phyloP scores from a whole-genome alignment of 768 basidiomycete genomes.

The Panellus pusillus region DNA sequence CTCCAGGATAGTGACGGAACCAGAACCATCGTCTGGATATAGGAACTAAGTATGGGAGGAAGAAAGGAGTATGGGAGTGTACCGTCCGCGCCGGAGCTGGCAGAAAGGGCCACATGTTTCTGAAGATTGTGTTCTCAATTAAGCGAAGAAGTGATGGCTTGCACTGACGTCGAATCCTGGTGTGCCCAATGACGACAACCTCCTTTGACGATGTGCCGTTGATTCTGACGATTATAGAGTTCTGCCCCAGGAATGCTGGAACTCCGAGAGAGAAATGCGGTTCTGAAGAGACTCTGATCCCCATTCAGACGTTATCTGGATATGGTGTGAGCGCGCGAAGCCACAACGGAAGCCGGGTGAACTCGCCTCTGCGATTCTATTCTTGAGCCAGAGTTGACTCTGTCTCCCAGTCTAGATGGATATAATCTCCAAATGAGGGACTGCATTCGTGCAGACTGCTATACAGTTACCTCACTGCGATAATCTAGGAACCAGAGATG shows the following conservation, averaged over 20 bases:
- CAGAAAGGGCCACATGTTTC: slow-evolving; percentile 76
- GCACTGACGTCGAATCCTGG: slow-evolving; percentile 61
- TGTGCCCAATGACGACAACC: slow-evolving; percentile 77
- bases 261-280: slow-evolving; percentile 67
- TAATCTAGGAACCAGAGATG: slow-evolving; percentile 47
- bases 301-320: slow-evolving; percentile 62
- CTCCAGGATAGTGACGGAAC: slow-evolving; percentile 78
- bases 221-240: slow-evolving; percentile 74
- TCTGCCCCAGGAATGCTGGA: slow-evolving; percentile 86
- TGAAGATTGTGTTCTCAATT: slow-evolving; percentile 28
- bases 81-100: slow-evolving; percentile 71
- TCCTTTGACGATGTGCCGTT: slow-evolving; percentile 67
- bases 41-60: slow-evolving; percentile 25
- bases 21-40: slow-evolving; percentile 69
- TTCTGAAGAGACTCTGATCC: slow-evolving; percentile 57
- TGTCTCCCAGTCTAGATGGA: slow-evolving; percentile 61
- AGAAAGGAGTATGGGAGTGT: slow-evolving; percentile 16
- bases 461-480: slow-evolving; percentile 62
- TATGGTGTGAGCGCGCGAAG: slow-evolving; percentile 7
- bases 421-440: slow-evolving; percentile 23
- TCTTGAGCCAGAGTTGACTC: slow-evolving; percentile 77
- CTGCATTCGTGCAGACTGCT: slow-evolving; percentile 21
- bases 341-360: slow-evolving; percentile 3
- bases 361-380: slow-evolving; percentile 62
- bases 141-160: slow-evolving; percentile 5